Conservation (phyloP, 1,139 yeast genomes). For the Lodderomyces pseudojiufengensis region DNA sequence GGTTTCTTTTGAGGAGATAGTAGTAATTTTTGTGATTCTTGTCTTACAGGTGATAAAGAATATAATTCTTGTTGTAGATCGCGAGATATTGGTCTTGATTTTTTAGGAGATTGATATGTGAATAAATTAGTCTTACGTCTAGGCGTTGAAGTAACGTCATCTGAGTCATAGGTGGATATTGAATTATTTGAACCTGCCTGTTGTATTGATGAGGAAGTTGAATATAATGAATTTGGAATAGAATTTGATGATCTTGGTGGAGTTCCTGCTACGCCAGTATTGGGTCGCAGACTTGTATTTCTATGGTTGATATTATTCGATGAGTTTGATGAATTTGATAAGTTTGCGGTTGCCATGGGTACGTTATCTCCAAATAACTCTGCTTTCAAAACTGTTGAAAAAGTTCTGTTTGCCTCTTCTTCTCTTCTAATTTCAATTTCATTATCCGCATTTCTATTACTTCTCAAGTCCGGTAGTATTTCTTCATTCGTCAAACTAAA, state of each 20-base stretch:
- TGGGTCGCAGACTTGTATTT: slow-evolving; percentile 3
- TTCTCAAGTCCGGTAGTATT: slow-evolving; percentile 35
- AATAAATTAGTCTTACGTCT: slow-evolving; percentile 58
- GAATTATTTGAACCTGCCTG: slow-evolving; percentile 1
- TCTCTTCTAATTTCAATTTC: slow-evolving; percentile 68
- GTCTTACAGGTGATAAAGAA: slow-evolving; percentile 83
- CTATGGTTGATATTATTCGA: slow-evolving; percentile 6
- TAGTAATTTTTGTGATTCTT: slow-evolving; percentile 76
- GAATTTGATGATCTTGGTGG: slow-evolving; percentile 11
- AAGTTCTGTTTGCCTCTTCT: slow-evolving; percentile 83
- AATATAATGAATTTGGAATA: slow-evolving; percentile 4
- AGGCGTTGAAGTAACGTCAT: slow-evolving; percentile 41
- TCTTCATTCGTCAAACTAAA: slow-evolving; percentile 59
- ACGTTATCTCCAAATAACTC: slow-evolving; percentile 89
- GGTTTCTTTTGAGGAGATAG: slow-evolving; percentile 80
- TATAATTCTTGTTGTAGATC: slow-evolving; percentile 71
- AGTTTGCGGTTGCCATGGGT: slow-evolving; percentile 49
- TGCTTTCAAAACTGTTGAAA: slow-evolving; percentile 79
- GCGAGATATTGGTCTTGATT: slow-evolving; percentile 55
- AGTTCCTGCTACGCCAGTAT: slow-evolving; percentile 5
- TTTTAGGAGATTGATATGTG: slow-evolving; percentile 68
- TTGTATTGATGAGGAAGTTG: slow-evolving; percentile 7
- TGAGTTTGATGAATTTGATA: slow-evolving; percentile 13
- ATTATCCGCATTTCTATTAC: slow-evolving; percentile 35
- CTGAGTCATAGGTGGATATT: slow-evolving; percentile 7